phyloP scores from a whole-genome alignment of 2,329 filamentous ascomycete genomes.

The Colletotrichum acutatum region DNA sequence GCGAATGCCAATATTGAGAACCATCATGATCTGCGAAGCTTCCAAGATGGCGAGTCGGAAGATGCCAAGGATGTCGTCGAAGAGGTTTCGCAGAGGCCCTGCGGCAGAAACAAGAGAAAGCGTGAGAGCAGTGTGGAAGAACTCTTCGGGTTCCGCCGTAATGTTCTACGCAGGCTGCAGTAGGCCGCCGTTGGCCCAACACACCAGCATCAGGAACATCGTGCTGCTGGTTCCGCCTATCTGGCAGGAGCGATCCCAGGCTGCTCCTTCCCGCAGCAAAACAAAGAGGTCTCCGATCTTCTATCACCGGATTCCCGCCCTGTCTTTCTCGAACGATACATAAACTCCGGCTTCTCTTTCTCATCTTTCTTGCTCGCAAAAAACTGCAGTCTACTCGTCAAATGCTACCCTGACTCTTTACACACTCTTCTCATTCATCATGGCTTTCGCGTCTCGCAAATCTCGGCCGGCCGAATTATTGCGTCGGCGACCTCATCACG shows the following conservation, averaged over 20 bases:
- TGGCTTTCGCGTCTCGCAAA: background rate
- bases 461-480: background rate
- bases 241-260: slow-evolving; percentile 6
- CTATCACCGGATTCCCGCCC: background rate
- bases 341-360: background rate
- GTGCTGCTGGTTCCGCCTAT: slow-evolving; percentile 11
- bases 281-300: background rate
- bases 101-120: slow-evolving; percentile 4
- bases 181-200: background rate
- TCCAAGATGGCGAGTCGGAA: background rate
- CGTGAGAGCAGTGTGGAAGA: slow-evolving; percentile 15
- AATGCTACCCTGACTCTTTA: background rate
- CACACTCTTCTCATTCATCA: background rate
- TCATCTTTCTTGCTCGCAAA: background rate
- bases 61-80: background rate
- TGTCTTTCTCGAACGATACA: background rate
- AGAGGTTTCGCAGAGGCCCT: background rate
- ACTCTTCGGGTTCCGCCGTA: slow-evolving; percentile 16
- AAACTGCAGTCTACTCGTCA: background rate
- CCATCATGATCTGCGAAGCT: background rate
- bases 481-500: background rate
- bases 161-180: background rate
- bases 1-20: background rate
- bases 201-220: background rate
- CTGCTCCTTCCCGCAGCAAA: slow-evolving; percentile 1